phyloP scores from a whole-genome alignment of 768 basidiomycete species.

The Collybia sordida region DNA sequence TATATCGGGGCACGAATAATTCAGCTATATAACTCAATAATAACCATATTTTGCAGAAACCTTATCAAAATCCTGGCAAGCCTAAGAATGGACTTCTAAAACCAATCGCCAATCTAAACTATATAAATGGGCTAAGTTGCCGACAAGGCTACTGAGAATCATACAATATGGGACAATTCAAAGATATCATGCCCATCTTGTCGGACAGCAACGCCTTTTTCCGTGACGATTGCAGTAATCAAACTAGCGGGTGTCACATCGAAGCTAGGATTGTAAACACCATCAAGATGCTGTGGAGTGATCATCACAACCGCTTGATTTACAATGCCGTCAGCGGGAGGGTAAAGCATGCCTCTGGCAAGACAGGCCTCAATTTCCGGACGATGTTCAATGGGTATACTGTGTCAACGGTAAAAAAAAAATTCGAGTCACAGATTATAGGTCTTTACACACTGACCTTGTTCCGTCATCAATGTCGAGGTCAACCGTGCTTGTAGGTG shows the following conservation, averaged over 20 bases:
- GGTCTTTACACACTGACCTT: slow-evolving; percentile 39
- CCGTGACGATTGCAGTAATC: slow-evolving; percentile 94
- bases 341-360: slow-evolving; percentile 79
- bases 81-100: neutral
- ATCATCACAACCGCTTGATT: slow-evolving; percentile 81
- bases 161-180: slow-evolving; percentile 63
- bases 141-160: slow-evolving; percentile 2
- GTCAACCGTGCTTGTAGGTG: slow-evolving; percentile 91
- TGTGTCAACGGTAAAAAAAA: slow-evolving; percentile 14
- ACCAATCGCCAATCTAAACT: neutral
- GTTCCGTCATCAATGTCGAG: slow-evolving; percentile 72
- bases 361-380: slow-evolving; percentile 86
- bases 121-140: neutral
- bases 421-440: too few species aligned
- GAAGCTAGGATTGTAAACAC: slow-evolving; percentile 91
- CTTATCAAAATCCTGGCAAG: too few species aligned
- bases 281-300: slow-evolving; percentile 64
- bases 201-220: slow-evolving; percentile 88
- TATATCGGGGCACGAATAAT: too few species aligned
- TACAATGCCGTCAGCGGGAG: slow-evolving; percentile 35
- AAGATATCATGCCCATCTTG: slow-evolving; percentile 54
- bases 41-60: too few species aligned
- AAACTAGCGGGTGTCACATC: slow-evolving; percentile 94
- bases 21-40: too few species aligned
- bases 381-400: slow-evolving; percentile 92